Percentiles rank a stretch among this genome's conserved stretches.
Evolutionary conservation across 1,284 basidiomycete genomes (phyloP).

Genomic region (Irpex rosettiformis): DNA sequence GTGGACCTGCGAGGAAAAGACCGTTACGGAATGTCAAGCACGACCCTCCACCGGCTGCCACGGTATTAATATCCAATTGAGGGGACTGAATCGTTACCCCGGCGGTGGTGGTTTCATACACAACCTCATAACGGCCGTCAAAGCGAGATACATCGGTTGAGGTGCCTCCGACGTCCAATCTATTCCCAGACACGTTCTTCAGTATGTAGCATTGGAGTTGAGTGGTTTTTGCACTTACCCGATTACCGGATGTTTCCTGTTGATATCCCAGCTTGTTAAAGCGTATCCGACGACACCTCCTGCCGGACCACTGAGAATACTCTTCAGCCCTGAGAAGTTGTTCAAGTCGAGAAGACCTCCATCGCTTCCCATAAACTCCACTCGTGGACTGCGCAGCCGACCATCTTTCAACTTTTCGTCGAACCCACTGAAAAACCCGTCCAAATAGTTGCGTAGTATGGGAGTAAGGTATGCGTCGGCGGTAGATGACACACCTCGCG

Average conservation of each 20-base stretch:
- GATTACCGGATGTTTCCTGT: conserved; percentile 66
- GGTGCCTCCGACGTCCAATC: conserved; percentile 83
- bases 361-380: conserved; percentile 86
- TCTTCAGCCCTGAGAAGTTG: conserved; percentile 87
- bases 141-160: conserved; percentile 90
- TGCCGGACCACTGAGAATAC: conserved; percentile 84
- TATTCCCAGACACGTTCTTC: conserved; percentile 24
- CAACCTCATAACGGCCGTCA: conserved; percentile 81
- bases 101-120: conserved; percentile 90
- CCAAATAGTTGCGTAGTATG: conserved; percentile 82
- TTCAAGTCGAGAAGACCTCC: conserved; percentile 85
- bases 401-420: conserved; percentile 63
- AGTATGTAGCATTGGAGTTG: not conserved
- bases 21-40: conserved; percentile 81
- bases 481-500: conserved; percentile 88
- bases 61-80: conserved; percentile 86
- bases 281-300: conserved; percentile 90
- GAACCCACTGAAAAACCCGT: conserved; percentile 90
- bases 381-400: conserved; percentile 48
- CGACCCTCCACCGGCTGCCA: conserved; percentile 86
- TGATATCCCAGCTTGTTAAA: conserved; percentile 77
- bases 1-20: conserved; percentile 79
- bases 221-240: conserved; percentile 42
- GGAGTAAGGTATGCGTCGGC: conserved; percentile 98
- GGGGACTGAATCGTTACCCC: conserved; percentile 88